Conservation (phyloP, 345 rosid genomes). For the Pistacia vera region DNA sequence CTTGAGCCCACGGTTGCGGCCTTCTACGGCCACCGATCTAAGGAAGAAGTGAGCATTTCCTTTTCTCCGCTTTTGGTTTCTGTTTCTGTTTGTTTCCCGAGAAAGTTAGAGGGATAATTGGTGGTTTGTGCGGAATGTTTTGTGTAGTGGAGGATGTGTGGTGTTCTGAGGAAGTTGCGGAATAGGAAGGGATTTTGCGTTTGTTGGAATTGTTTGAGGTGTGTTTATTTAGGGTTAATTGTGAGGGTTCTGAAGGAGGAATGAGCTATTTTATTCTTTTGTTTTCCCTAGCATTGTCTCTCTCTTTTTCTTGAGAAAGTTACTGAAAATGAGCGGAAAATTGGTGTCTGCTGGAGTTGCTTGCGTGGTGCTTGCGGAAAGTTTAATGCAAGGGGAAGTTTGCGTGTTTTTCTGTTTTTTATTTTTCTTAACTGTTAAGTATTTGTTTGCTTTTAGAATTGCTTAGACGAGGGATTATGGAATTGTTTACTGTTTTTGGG, state of each 20-base stretch:
- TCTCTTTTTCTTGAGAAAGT: too few species aligned
- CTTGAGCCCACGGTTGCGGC: constrained; percentile 99
- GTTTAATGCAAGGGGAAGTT: not conserved
- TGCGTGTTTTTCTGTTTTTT: not conserved
- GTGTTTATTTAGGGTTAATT: not conserved
- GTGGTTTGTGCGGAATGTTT: too few species aligned
- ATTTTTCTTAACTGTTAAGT: not conserved
- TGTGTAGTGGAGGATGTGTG: too few species aligned
- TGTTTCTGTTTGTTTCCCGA: constrained; percentile 9
- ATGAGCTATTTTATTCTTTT: too few species aligned
- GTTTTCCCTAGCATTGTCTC: too few species aligned
- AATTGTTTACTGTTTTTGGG: not conserved
- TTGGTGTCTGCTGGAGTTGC: too few species aligned
- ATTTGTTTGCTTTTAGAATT: not conserved
- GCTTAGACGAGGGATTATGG: not conserved
- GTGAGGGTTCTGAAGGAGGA: not conserved
- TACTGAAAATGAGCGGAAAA: not conserved
- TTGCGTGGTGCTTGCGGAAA: not conserved
- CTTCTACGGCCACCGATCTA: constrained; percentile 99
- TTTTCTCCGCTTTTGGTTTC: not conserved
- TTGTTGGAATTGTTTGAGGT: not conserved
- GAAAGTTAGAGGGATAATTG: not conserved
- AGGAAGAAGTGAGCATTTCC: constrained; percentile 70
- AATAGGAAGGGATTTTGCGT: not conserved
- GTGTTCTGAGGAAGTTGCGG: not conserved